These are phyloP conservation scores for Arthromyces matolae DNA, from an alignment of 768 basidiomycete species.

Conservation along the genomic window DNA sequence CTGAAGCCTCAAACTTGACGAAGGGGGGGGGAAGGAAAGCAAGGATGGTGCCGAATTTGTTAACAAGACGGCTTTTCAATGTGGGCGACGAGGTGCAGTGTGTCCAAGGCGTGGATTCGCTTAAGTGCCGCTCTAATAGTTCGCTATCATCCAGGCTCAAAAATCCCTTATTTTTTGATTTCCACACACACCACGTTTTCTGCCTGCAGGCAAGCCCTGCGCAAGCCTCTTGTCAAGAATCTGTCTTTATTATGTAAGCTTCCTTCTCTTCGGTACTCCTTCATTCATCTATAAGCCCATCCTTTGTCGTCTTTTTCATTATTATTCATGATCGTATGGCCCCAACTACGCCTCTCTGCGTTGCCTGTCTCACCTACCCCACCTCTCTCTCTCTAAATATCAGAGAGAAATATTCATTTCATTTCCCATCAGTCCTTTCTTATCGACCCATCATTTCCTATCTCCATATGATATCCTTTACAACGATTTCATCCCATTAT, in stretches of 20 bases:
- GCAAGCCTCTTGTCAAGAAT: constrained; percentile 39
- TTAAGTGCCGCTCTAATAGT: constrained; percentile 42
- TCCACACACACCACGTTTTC: constrained; percentile 58
- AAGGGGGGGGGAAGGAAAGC: constrained; percentile 31
- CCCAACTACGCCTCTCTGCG: no score
- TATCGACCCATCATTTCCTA: constrained; percentile 40
- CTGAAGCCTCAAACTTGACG: constrained; percentile 30
- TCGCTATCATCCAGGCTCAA: constrained; percentile 38
- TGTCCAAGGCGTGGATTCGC: constrained; percentile 51
- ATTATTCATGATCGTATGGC: no score
- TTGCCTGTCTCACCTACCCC: not conserved
- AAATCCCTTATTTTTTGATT: constrained; percentile 56
- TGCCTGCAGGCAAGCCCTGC: constrained; percentile 83
- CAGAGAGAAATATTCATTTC: no score
- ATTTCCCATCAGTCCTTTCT: constrained; percentile 52
- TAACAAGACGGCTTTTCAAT: constrained; percentile 51
- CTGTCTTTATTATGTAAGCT: constrained; percentile 38
- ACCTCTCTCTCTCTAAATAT: no score
- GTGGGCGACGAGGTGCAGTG: constrained; percentile 40
- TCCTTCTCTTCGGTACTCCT: constrained; percentile 17
- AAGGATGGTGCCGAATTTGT: constrained; percentile 42
- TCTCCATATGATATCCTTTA: constrained; percentile 12
- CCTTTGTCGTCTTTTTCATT: no score
- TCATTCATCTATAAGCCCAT: not conserved
- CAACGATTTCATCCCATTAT: constrained; percentile 14